Base-by-base conservation (phyloP, 345 rosid species). In the Aquilaria sinensis region DNA sequence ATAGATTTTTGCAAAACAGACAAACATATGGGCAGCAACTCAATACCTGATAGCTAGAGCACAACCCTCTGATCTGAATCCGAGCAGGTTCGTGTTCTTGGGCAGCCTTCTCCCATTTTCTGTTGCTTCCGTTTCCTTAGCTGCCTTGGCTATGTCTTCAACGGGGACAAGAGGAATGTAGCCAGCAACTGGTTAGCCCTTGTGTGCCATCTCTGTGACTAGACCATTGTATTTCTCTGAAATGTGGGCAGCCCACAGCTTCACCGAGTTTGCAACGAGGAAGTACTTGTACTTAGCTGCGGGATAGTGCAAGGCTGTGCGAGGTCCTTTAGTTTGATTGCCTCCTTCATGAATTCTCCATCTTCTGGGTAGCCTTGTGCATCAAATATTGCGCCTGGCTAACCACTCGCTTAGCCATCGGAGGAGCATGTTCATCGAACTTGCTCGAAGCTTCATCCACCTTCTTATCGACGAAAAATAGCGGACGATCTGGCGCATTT, bases 401-500 rank as follows among this genome's bases (percentile, higher is more conserved):
- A 1, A 78, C 83, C 13, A 74, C 63, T n/a, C 68, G 65, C 84
- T 90, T 93, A 51, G 85, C 96, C 48, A 67, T 8, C 1, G 85
- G 64, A 5, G 98, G 98, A 14, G 96, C 97, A 34, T 82, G 87
- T 81, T 83, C 73, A 6, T 87, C 84, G 51, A 86, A 86, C 78
- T 83, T 78, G 56, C 45, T 67, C 0, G 82, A 55, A 59, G 73
- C 94, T 68, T 78, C 84, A 68, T 78, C 94, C 0, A 83, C 96
- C 98, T 93, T 90, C 51, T 74, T 55, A 68, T 93, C 98, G 30
- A 83, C 71, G 70, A 81, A 87, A 33, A 76, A 63, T 15, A 93
- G 98, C 58, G 87, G 70, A 75, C 77, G 64, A 54, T 74, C 86
- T 3, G 98, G 98, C 13, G 81, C 75, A 60, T 64, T 81, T 88